These are phyloP conservation scores for Daedaleopsis nitida DNA, from an alignment of 768 basidiomycete genomes.

Conservation along the genomic window DNA sequence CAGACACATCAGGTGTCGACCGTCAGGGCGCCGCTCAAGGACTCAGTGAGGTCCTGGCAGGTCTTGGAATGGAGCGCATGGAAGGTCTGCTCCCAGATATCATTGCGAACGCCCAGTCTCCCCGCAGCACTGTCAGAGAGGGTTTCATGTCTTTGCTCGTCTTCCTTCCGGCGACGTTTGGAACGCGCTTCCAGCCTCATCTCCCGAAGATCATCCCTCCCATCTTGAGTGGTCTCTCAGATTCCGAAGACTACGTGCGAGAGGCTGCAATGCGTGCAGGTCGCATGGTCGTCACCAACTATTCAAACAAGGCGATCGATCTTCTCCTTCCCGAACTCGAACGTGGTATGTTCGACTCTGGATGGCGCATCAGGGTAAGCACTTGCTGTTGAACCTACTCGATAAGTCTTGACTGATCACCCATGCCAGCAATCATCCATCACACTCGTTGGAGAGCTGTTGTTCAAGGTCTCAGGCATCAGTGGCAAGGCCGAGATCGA, in stretches of 20 bases:
- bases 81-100: constrained; percentile 95
- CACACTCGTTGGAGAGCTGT: constrained; percentile 90
- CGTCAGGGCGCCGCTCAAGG: constrained; percentile 98
- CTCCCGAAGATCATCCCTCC: constrained; percentile 92
- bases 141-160: constrained; percentile 98
- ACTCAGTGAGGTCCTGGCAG: constrained; percentile 91
- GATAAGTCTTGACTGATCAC: too few relatives aligned
- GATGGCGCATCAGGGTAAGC: constrained; percentile 91
- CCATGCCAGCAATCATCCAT: constrained; percentile 83
- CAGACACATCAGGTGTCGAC: constrained; percentile 93
- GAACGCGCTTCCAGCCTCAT: constrained; percentile 94
- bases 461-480: constrained; percentile 97
- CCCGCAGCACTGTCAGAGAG: constrained; percentile 89
- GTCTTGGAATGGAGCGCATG: constrained; percentile 95
- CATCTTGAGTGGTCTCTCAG: constrained; percentile 88
- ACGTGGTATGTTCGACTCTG: constrained; percentile 89
- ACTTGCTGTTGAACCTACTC: neutral
- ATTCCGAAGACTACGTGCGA: constrained; percentile 91
- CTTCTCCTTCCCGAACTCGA: constrained; percentile 93
- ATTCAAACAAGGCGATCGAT: constrained; percentile 90
- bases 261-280: constrained; percentile 99
- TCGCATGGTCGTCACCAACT: constrained; percentile 95
- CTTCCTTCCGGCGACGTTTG: constrained; percentile 94
- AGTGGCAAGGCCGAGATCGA: constrained; percentile 83
- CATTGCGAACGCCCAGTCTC: constrained; percentile 87